A percentile compares a stretch with the other conserved stretches of the same genome.
phyloP scores from a whole-genome alignment of 2,329 filamentous ascomycete species.

The Elsinoe batatas region DNA sequence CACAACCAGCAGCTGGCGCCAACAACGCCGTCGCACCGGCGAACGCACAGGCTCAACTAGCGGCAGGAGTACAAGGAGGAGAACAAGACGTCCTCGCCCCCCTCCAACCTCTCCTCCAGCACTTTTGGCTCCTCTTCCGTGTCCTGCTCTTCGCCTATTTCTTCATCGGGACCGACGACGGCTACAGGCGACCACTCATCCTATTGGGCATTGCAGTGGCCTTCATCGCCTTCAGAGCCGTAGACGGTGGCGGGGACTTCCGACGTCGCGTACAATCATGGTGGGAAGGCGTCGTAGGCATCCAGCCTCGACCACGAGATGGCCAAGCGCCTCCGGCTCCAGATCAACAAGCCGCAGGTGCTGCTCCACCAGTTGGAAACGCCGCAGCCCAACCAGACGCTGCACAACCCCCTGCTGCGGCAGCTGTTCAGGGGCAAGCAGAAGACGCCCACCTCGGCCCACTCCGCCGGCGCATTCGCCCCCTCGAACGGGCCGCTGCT shows the following conservation, averaged over 20 bases:
- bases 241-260: slow-evolving; percentile 12
- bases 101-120: slow-evolving; percentile 30
- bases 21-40: slow-evolving; percentile 9
- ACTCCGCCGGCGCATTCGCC: slow-evolving; percentile 26
- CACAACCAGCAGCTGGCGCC: neutral
- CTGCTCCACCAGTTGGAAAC: neutral
- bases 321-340: neutral
- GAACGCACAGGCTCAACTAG: neutral
- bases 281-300: slow-evolving; percentile 35
- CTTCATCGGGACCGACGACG: slow-evolving; percentile 40
- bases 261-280: slow-evolving; percentile 30
- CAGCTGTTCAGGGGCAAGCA: slow-evolving; percentile 16
- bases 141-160: slow-evolving; percentile 51
- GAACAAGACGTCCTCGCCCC: slow-evolving; percentile 14
- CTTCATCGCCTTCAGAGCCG: slow-evolving; percentile 33
- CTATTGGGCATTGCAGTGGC: slow-evolving; percentile 30
- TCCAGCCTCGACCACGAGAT: slow-evolving; percentile 11
- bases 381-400: no score
- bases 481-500: slow-evolving; percentile 46
- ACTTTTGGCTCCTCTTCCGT: slow-evolving; percentile 49
- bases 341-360: neutral
- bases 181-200: slow-evolving; percentile 34
- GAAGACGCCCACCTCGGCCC: slow-evolving; percentile 5
- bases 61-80: slow-evolving; percentile 16
- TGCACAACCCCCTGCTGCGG: neutral